Evolutionary conservation across 2,329 filamentous ascomycete genomes (phyloP), one percentile per base, ranked within the genome.

Genomic region (Diaporthe ampelina): DNA sequence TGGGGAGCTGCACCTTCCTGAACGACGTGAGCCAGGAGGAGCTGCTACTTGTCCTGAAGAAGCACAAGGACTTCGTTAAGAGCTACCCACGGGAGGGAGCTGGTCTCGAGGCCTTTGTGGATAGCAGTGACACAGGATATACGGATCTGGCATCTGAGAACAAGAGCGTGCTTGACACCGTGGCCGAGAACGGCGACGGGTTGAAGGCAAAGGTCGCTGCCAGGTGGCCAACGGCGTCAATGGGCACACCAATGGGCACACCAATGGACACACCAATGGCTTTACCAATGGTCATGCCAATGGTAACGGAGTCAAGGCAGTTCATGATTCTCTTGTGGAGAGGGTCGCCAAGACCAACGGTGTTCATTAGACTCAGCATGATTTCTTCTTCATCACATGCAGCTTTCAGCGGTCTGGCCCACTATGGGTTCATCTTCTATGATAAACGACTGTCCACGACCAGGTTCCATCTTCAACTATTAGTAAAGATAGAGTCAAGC

Each of bases 61-160:
- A 85, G 80, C 92, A 94, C 84, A 94, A 94, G 85, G 82, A 88
- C 70, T 76, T 92, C 10, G 90, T 91, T 85, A 89, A 90, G 80
- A 83, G 85, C 26, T 94, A 90, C 77, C 90, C 92, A 5, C 88
- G 92, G 3, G 81, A 89, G 45, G 93, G 93, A 29, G 90, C 87
- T 57, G 92, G 93, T 35, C 75, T 94, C 0, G 92, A 94, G 77
- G 91, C 92, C 0, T 94, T 89, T 74, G 92, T 94, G 10, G 93
- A 94, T 79, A 84, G 89, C 1, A 91, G 89, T 74, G 93, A 94
- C 78, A 94, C 91, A 61, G 92, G 92, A 0, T 88, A 89, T 75
- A 83, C 83, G 0, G 75, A 86, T 15, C 80, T 84, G n/a, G 81
- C 43, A 19, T 48, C 70, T 10, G 73, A 73, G 76, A 59, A 87